These are phyloP conservation scores for Fraxinus albicans DNA, from an alignment of 305 asterid species.

Conservation along the genomic window DNA sequence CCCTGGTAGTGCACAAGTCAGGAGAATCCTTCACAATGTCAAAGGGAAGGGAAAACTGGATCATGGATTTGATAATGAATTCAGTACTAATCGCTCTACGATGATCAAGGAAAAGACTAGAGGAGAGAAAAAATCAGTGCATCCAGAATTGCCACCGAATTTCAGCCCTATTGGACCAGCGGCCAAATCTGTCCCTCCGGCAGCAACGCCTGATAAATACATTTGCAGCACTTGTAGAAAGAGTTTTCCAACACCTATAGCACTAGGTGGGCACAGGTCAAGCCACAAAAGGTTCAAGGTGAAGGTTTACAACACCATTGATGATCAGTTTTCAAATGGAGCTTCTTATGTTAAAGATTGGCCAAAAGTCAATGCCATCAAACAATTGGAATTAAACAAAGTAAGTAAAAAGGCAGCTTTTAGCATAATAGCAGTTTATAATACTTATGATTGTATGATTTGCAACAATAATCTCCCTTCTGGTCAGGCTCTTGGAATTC, in stretches of 20 bases:
- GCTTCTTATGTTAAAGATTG: not conserved
- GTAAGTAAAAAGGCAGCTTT: not conserved
- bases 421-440: not conserved
- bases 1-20: not conserved
- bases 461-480: not conserved
- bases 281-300: slow-evolving; percentile 40
- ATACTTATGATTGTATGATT: not conserved
- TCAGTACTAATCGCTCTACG: not conserved
- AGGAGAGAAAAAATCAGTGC: not conserved
- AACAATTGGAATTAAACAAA: not conserved
- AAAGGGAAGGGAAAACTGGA: slow-evolving; percentile 8
- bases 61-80: no score
- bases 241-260: slow-evolving; percentile 30
- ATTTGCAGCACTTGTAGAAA: slow-evolving; percentile 26
- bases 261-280: slow-evolving; percentile 45
- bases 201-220: slow-evolving; percentile 4
- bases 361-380: not conserved
- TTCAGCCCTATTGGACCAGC: not conserved
- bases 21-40: not conserved
- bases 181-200: not conserved
- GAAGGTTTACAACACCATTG: slow-evolving; percentile 20
- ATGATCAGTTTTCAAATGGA: not conserved
- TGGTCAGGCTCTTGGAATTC: slow-evolving; percentile 23
- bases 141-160: not conserved
- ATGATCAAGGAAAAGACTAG: not conserved